A percentile compares a stretch with the other conserved stretches of the same genome.
These are phyloP conservation scores for Hygrophila difformis DNA, from an alignment of 257 asterid genomes.

Conservation along the genomic window DNA sequence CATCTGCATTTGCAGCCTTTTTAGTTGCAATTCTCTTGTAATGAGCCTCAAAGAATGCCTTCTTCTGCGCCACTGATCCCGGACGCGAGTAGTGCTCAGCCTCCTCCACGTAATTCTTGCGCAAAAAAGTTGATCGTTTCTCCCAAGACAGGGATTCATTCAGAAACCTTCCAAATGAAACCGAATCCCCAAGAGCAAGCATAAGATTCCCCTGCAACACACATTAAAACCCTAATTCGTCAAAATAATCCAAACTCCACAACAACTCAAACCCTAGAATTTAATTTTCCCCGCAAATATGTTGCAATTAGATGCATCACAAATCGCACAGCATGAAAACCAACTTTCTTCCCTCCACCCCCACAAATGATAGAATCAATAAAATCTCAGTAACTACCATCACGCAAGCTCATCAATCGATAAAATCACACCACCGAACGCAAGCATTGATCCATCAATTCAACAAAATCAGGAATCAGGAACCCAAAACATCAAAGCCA, in stretches of 20 bases:
- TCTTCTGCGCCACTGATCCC: conserved; percentile 91
- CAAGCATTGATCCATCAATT: neutral
- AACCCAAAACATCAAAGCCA: too few species aligned
- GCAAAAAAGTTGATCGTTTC: conserved; percentile 84
- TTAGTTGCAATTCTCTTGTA: conserved; percentile 86
- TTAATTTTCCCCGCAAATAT: too few species aligned
- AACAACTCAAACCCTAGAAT: too few species aligned
- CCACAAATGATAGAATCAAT: too few species aligned
- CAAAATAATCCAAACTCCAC: too few species aligned
- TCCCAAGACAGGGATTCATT: conserved; percentile 80
- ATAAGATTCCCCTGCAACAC: conserved; percentile 53
- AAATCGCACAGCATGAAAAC: neutral
- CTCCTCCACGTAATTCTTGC: conserved; percentile 83
- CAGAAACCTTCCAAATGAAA: conserved; percentile 77
- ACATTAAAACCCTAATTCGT: too few species aligned
- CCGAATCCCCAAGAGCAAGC: conserved; percentile 72
- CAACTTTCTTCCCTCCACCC: neutral
- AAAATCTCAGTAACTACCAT: too few species aligned
- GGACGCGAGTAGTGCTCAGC: conserved; percentile 78
- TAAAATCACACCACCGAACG: too few species aligned
- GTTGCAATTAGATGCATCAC: too few species aligned
- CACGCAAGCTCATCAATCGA: too few species aligned
- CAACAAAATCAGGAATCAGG: neutral
- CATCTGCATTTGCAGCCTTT: conserved; percentile 53
- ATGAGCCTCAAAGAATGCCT: conserved; percentile 98